Conservation (phyloP, 2,329 filamentous ascomycete genomes). For the Metarhizium sp. region DNA sequence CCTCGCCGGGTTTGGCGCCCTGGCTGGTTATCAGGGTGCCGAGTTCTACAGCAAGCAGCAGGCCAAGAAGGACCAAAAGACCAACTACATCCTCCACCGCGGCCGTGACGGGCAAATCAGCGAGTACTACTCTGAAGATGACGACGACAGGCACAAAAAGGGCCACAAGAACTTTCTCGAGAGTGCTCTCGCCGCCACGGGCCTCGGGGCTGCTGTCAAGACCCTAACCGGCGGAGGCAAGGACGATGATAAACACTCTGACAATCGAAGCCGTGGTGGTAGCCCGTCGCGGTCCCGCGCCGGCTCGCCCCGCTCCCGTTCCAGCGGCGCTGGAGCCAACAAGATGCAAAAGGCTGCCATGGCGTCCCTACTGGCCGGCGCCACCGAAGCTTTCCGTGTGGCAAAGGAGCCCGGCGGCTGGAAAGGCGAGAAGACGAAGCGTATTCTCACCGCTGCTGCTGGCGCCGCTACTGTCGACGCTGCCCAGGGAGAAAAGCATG, state of each 20-base stretch:
- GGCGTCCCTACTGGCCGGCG: constrained; percentile 81
- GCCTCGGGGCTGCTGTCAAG: constrained; percentile 52
- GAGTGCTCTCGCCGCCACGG: constrained; percentile 51
- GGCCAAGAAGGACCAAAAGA: constrained; percentile 46
- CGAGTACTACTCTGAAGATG: constrained; percentile 51
- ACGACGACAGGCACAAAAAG: constrained; percentile 46
- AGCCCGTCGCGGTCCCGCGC: constrained; percentile 35
- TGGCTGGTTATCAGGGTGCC: constrained; percentile 55
- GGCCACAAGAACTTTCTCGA: constrained; percentile 57
- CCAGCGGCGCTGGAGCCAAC: constrained; percentile 26
- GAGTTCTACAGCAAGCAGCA: constrained; percentile 54
- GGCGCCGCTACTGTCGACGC: constrained; percentile 82
- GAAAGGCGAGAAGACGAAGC: constrained; percentile 86
- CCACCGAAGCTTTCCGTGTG: constrained; percentile 83
- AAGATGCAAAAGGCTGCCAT: constrained; percentile 82
- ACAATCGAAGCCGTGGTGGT: constrained; percentile 40
- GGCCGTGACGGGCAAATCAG: constrained; percentile 41
- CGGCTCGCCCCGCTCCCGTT: constrained; percentile 42
- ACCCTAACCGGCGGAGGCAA: constrained; percentile 40
- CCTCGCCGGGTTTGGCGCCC: constrained; percentile 52
- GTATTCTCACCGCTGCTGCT: constrained; percentile 77
- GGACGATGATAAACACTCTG: constrained; percentile 28
- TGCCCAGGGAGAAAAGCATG: constrained; percentile 61
- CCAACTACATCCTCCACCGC: constrained; percentile 42
- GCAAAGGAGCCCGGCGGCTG: constrained; percentile 83